Base-by-base conservation (phyloP, 192 early-diverging fungal species). In the Coemansia umbellata region DNA sequence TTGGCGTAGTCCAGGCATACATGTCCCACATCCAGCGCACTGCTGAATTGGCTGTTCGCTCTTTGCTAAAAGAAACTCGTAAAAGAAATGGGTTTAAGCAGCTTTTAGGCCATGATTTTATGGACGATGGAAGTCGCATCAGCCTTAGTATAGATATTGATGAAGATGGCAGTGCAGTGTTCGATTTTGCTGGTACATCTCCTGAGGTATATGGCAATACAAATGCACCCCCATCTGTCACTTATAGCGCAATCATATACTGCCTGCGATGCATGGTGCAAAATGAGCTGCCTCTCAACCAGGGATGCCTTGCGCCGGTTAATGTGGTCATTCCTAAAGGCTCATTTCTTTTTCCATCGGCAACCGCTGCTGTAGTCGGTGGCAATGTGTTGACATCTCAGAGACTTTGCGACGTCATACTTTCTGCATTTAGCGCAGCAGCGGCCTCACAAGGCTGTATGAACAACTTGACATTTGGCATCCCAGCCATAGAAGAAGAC, bases 401-500 rank as follows among this genome's bases (percentile, higher is more conserved):
- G 74, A 80, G 95, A 23, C 56, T 97, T 8, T 90, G 90, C 14
- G 95, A 98, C 57, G 91, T 95, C 15, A 83, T 98, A 33, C 60
- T 98, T 10, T 86, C 89, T 31, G 90, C 94, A 3, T 97, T 98
- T 63, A 74, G 81, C 11, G 93, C 90, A 0, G 90, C 89, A 50
- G 92, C 93, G 3, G 94, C 96, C 0, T 89, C 86, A 18, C 94
- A 98, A 66, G 87, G 95, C 0, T 91, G 90, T 66, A 90, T 87
- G 81, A 98, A 98, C 81, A 98, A 98, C 56, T 74, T 98, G 41
- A 97, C 96, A 3, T 98, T 98, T 66, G 96, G 96, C 6, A 74
- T 84, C 6, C 69, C 76, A 11, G 58, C 60, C 8, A 33, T 44
- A 3, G 55, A 69, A 22, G 37, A 51, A 1, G 55, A 74, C 26